Conservation (phyloP, 768 basidiomycete genomes). For the Udeniomyces megalosporus region DNA sequence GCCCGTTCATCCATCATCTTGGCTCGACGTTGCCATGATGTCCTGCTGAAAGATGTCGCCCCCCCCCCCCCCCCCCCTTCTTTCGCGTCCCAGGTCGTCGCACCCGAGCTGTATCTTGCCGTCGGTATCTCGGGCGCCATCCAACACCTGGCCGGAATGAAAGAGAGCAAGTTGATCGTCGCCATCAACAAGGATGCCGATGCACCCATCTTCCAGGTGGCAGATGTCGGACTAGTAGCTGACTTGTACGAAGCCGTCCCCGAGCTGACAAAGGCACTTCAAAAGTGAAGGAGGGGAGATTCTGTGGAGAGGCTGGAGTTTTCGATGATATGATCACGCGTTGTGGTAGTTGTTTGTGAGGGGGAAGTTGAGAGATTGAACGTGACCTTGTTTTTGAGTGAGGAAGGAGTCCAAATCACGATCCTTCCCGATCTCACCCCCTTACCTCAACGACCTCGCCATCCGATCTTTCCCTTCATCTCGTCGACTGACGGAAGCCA, state of each 20-base stretch:
- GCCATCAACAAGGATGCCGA: slow-evolving; percentile 98
- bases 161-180: slow-evolving; percentile 94
- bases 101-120: slow-evolving; percentile 90
- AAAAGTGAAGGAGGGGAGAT: too few species aligned
- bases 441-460: neutral
- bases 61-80: neutral
- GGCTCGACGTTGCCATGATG: neutral
- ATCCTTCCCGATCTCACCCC: neutral
- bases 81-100: slow-evolving; percentile 44
- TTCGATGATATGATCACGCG: too few species aligned
- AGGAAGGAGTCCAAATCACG: too few species aligned
- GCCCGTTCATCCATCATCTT: neutral
- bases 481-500: neutral
- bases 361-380: too few species aligned
- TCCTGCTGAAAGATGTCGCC: neutral
- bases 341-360: too few species aligned
- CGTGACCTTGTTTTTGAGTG: too few species aligned
- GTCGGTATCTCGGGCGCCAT: slow-evolving; percentile 96
- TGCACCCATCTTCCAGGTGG: slow-evolving; percentile 89
- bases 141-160: slow-evolving; percentile 98
- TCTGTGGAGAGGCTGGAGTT: too few species aligned
- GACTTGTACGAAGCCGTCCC: slow-evolving; percentile 88
- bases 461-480: neutral
- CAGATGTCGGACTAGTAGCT: slow-evolving; percentile 83
- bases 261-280: slow-evolving; percentile 72